Conservation (phyloP, 768 basidiomycete genomes). For the Termitomyces sp. region DNA sequence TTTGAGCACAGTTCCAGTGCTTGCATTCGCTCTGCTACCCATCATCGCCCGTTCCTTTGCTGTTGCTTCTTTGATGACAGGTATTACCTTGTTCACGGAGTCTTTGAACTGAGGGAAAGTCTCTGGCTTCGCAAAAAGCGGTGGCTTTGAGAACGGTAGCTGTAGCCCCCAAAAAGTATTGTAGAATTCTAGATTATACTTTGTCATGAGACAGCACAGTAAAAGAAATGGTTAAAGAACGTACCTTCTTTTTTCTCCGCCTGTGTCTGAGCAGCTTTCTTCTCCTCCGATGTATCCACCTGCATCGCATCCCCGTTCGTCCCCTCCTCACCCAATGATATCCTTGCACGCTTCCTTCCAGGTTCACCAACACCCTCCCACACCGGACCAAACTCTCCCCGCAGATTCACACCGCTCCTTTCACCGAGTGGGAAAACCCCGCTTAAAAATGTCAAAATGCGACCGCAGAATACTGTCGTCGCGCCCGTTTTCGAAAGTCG, state of each 20-base stretch:
- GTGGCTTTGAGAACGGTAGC: slow-evolving; percentile 76
- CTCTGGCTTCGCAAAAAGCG: slow-evolving; percentile 52
- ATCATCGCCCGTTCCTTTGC: slow-evolving; percentile 86
- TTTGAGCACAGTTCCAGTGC: slow-evolving; percentile 39
- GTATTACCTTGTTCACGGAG: slow-evolving; percentile 66
- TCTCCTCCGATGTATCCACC: slow-evolving; percentile 43
- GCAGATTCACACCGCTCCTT: slow-evolving; percentile 85
- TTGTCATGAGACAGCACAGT: background rate
- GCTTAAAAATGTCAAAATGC: slow-evolving; percentile 83
- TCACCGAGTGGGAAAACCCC: slow-evolving; percentile 85
- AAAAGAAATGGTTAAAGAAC: background rate
- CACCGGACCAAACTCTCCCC: slow-evolving; percentile 78
- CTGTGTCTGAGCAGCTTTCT: slow-evolving; percentile 21
- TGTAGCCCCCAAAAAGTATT: slow-evolving; percentile 89
- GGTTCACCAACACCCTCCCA: slow-evolving; percentile 63
- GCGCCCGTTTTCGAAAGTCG: slow-evolving; percentile 83
- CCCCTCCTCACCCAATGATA: slow-evolving; percentile 16
- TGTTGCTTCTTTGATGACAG: slow-evolving; percentile 80
- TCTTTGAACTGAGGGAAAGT: slow-evolving; percentile 64
- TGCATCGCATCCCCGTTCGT: slow-evolving; percentile 50
- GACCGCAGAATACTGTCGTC: slow-evolving; percentile 83
- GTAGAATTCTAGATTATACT: slow-evolving; percentile 57
- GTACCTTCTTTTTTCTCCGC: slow-evolving; percentile 62
- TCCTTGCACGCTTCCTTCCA: slow-evolving; percentile 25
- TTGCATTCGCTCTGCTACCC: slow-evolving; percentile 55